These are phyloP conservation scores for Helianthus annuus DNA, from an alignment of 129 eudicot genomes.

Conservation along the genomic window DNA sequence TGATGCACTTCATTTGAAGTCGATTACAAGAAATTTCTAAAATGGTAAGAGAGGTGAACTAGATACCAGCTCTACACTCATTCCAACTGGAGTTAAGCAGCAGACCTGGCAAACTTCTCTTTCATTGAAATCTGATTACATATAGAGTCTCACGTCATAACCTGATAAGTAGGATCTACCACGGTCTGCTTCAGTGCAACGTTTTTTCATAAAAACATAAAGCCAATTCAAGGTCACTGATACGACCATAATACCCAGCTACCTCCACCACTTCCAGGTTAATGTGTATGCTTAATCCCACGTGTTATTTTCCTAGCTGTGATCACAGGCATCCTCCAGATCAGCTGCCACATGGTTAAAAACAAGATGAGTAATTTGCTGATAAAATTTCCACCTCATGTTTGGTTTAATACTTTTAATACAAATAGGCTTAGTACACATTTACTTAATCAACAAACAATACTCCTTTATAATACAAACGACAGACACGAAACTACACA, in stretches of 20 bases:
- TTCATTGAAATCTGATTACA: neutral
- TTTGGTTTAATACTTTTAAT: neutral
- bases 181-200: constrained; percentile 35
- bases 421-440: constrained; percentile 10
- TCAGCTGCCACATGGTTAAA: constrained; percentile 32
- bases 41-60: neutral
- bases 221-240: constrained; percentile 41
- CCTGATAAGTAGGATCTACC: constrained; percentile 44
- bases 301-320: constrained; percentile 27
- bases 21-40: too few species aligned
- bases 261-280: constrained; percentile 31
- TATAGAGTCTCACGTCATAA: constrained; percentile 17
- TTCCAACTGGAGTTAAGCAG: neutral
- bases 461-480: neutral
- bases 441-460: neutral
- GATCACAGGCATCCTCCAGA: constrained; percentile 39
- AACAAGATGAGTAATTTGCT: constrained; percentile 2
- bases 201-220: constrained; percentile 37
- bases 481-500: neutral
- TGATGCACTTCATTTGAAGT: too few species aligned
- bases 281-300: constrained; percentile 24
- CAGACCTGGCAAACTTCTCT: neutral
- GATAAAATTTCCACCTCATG: neutral
- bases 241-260: constrained; percentile 45
- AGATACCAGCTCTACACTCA: neutral